Base-by-base conservation (phyloP, 163 green algal genomes). In the Scenedesmus sp. region DNA sequence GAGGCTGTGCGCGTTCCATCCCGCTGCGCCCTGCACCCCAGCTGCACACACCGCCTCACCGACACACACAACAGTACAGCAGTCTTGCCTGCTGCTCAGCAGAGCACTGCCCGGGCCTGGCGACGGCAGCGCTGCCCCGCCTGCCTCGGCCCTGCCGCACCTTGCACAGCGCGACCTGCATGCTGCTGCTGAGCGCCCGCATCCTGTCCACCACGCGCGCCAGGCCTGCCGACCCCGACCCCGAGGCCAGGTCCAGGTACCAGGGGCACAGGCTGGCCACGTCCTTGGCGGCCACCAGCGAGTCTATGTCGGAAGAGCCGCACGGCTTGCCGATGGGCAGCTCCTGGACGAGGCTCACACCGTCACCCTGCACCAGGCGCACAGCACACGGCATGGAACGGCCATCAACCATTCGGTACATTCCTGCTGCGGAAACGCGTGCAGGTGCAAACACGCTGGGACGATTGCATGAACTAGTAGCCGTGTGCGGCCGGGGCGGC, bases 211-310 rank as follows among this genome's bases (percentile, higher is more conserved):
- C 92, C 30, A 97, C 84, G 30, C 91, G 89, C 85, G 96, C 93
- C 37, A 97, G 88, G 51, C 93, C 92, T 12, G 53, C 89, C 33
- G 49, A 72, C 49, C n/a, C 81, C 24, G 65, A 26, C 30, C 65
- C 65, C 40, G 65, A 76, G 20, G 37, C 53, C 6, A 98, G 76
- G 92, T 98, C 97, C 12, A 97, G 40, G 90, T 98, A 98, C 87
- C 94, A 97, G 26, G 93, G 91, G 89, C 96, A 97, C 30, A 97
- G 92, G 68, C 76, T 81, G 44, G 70, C 81, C 16, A 94, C 40
- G 24, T 95, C 93, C 76, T 94, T 94, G 16, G 91, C 43, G 26
- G 56, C 16, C 30, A 92, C 91, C 88, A 98, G 86, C 2, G 92
- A 61, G 37, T 96, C 93, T 24, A 97, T 94, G 70, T 96, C 93